These are phyloP conservation scores for Persicaria maculosa DNA, from an alignment of 148 eudicot genomes.

Conservation along the genomic window DNA sequence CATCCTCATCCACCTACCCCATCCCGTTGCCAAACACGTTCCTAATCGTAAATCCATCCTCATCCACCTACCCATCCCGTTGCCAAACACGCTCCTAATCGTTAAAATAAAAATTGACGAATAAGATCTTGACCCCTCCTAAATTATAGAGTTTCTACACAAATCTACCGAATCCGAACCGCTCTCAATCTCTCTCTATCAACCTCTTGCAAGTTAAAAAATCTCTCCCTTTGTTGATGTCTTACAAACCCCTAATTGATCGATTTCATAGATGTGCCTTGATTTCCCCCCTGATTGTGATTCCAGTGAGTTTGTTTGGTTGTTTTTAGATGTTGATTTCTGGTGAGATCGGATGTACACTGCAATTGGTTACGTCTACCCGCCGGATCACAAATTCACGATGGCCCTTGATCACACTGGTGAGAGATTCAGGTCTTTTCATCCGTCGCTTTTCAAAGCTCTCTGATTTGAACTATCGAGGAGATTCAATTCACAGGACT, in stretches of 20 bases:
- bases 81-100: too few species aligned
- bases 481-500: too few species aligned
- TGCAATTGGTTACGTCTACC: slow-evolving; percentile 40
- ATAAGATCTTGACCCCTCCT: too few species aligned
- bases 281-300: not conserved
- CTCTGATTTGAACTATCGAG: too few species aligned
- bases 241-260: not conserved
- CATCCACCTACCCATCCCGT: too few species aligned
- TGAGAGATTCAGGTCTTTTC: slow-evolving; percentile 17
- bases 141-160: too few species aligned
- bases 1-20: too few species aligned
- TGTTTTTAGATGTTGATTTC: slow-evolving; percentile 20
- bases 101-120: too few species aligned
- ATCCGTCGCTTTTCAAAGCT: slow-evolving; percentile 3
- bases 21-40: too few species aligned
- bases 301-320: not conserved
- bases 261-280: not conserved
- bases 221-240: not conserved
- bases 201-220: slow-evolving; percentile 6
- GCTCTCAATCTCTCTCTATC: slow-evolving; percentile 15
- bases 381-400: slow-evolving; percentile 43
- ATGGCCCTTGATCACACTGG: slow-evolving; percentile 56
- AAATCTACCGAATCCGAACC: too few species aligned
- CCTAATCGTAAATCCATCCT: too few species aligned
- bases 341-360: slow-evolving; percentile 62